Base-by-base conservation (phyloP, 2,329 filamentous ascomycete species). In the Pseudogymnoascus sp. region DNA sequence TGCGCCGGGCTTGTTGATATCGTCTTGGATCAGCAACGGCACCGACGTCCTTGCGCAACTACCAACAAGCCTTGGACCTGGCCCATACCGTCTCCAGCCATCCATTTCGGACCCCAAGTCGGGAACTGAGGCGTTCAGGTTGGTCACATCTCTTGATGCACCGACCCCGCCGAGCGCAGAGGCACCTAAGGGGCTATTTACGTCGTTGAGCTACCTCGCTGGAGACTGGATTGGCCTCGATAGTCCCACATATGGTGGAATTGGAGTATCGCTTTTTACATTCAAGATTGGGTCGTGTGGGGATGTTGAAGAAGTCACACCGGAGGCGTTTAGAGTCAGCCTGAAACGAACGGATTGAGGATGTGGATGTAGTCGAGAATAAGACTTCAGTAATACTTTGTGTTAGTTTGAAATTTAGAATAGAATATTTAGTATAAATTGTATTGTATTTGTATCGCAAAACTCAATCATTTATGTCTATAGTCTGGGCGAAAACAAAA, bases 11-110 rank as follows among this genome's bases (percentile, higher is more conserved):
- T 62, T 75, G 2, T 65, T 64, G 22, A 65, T 75, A 30, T 67
- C 67, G 1, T 59, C 63, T 1, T 75, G 70, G 66, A 66, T 69
- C 47, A 68, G 61, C 50, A 73, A 74, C 43, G 70, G 70, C 14
- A 68, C 71, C 4, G 71, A 75, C 58, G 50, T 74, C 7, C 64
- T 74, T 41, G 22, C 58, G 5, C 25, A 18, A 9, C n/a, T 54
- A n/a, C 47, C 47, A 12, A 20, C n/a, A 18, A 54, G 47, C 3
- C n/a, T 54, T 54, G 47, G 47, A 8, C 25, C 25, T 2, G 47
- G 47, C 25, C 47, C 47, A 54, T 54, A 54, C 28, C 25, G 47
- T 2, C 47, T 54, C 25, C 8, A 16, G 9, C 47, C 47, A 33
- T 54, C 47, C n/a, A 54, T 54, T 33, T 54, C 47, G 33, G 47